These are phyloP conservation scores for Yarrowia divulgata DNA, from an alignment of 805 yeast genomes.

Conservation along the genomic window DNA sequence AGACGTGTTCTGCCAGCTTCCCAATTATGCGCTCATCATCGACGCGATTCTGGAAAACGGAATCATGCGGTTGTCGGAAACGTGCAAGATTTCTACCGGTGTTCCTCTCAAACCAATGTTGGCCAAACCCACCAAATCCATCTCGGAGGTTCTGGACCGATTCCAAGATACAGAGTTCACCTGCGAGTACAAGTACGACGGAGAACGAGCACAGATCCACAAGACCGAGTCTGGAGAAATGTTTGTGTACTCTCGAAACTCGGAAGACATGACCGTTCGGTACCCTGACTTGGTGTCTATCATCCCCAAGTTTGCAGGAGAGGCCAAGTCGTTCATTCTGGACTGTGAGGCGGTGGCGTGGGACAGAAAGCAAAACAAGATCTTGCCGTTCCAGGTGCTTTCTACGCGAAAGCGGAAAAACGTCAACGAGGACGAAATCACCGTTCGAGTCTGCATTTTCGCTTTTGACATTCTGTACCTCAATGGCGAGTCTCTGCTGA, in stretches of 20 bases:
- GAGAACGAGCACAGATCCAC: conserved; percentile 97
- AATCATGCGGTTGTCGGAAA: conserved; percentile 65
- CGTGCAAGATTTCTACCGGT: conserved; percentile 84
- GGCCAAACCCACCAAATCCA: conserved; percentile 95
- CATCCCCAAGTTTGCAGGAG: conserved; percentile 56
- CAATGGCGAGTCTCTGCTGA: conserved; percentile 75
- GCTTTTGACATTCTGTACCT: conserved; percentile 85
- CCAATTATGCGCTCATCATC: conserved; percentile 85
- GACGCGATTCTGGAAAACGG: conserved; percentile 72
- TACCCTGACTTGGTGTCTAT: conserved; percentile 88
- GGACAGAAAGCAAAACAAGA: conserved; percentile 79
- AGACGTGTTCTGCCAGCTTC: conserved; percentile 87
- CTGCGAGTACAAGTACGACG: conserved; percentile 97
- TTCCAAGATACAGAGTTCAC: conserved; percentile 86
- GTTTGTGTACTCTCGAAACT: conserved; percentile 86
- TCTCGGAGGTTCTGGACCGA: conserved; percentile 88
- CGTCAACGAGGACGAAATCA: conserved; percentile 84
- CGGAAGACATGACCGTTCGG: conserved; percentile 95
- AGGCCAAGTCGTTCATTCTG: conserved; percentile 68
- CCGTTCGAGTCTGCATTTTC: conserved; percentile 89
- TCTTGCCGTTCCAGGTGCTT: conserved; percentile 90
- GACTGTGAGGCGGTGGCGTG: conserved; percentile 99
- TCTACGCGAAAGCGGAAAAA: conserved; percentile 95
- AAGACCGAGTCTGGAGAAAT: conserved; percentile 67
- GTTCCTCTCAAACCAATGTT: conserved; percentile 97